These are phyloP conservation scores for Trypanosoma rangeli DNA, from an alignment of 208 protist species.

Conservation along the genomic window DNA sequence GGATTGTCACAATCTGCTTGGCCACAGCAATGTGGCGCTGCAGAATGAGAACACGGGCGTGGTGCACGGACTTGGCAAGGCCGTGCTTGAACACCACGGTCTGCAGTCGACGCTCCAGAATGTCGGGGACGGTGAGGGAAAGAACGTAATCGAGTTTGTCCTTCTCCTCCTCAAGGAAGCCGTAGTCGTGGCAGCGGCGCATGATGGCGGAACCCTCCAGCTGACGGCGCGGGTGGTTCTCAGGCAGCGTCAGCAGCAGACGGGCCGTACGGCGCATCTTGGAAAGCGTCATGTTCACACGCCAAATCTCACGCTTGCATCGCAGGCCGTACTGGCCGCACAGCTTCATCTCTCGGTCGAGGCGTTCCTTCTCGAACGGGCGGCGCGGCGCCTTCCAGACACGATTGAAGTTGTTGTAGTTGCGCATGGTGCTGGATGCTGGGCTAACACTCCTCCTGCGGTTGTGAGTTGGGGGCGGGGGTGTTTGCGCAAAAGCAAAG, in stretches of 20 bases:
- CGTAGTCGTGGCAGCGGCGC: slow-evolving; percentile 98
- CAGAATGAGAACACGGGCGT: slow-evolving; percentile 99
- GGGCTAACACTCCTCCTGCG: slow-evolving; percentile 7
- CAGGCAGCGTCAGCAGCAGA: slow-evolving; percentile 99
- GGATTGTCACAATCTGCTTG: slow-evolving; percentile 99
- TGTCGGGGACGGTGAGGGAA: slow-evolving; percentile 98
- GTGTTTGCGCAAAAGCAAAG: no score
- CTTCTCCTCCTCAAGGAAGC: slow-evolving; percentile 98
- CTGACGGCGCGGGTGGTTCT: slow-evolving; percentile 95
- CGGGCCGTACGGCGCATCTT: slow-evolving; percentile 99
- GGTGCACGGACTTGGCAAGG: slow-evolving; percentile 99
- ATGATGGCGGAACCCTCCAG: slow-evolving; percentile 99
- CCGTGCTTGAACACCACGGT: slow-evolving; percentile 98
- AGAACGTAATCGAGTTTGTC: slow-evolving; percentile 99
- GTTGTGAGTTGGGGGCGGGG: neutral
- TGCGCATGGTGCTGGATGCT: slow-evolving; percentile 61
- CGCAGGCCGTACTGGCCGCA: slow-evolving; percentile 99
- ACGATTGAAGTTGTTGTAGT: slow-evolving; percentile 97
- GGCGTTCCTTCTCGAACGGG: slow-evolving; percentile 99
- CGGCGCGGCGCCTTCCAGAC: slow-evolving; percentile 97
- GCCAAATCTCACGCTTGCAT: slow-evolving; percentile 99
- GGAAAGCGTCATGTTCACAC: slow-evolving; percentile 97
- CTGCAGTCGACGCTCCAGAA: slow-evolving; percentile 99
- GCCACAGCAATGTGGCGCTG: slow-evolving; percentile 99
- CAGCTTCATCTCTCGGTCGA: slow-evolving; percentile 99